Evolutionary conservation across 2,329 filamentous ascomycete genomes (phyloP).

Genomic region (Celoporthe dispersa): DNA sequence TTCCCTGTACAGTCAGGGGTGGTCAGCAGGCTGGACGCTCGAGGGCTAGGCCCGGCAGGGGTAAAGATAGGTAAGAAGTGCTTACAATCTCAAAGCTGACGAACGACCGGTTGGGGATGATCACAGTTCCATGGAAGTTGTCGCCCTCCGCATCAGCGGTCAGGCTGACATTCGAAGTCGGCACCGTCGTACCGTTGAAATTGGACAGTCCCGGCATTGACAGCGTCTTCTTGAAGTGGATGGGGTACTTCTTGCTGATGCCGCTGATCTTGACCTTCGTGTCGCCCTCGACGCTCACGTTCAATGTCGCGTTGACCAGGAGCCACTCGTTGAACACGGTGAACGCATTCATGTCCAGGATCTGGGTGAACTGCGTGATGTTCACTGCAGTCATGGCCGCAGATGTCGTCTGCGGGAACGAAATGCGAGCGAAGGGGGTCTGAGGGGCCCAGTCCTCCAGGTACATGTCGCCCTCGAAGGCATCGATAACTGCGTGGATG

Average conservation of each 20-base stretch:
- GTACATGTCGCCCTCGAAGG: conserved; percentile 59
- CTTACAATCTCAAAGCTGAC: conserved; percentile 68
- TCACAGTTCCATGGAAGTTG: conserved; percentile 65
- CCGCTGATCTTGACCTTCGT: conserved; percentile 56
- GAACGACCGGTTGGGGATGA: conserved; percentile 67
- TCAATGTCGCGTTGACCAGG: conserved; percentile 54
- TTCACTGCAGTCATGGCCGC: conserved; percentile 56
- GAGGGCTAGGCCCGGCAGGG: neutral
- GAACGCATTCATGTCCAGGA: conserved; percentile 54
- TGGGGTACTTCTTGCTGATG: conserved; percentile 52
- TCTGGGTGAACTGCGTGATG: conserved; percentile 52
- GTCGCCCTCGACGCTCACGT: conserved; percentile 55
- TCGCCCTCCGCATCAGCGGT: conserved; percentile 47
- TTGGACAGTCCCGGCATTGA: conserved; percentile 56
- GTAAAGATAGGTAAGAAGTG: conserved; percentile 26
- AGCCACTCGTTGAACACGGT: conserved; percentile 60
- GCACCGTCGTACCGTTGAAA: conserved; percentile 59
- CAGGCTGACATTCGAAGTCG: conserved; percentile 53
- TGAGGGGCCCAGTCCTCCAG: conserved; percentile 54
- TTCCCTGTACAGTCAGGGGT: conserved; percentile 51
- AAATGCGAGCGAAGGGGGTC: conserved; percentile 53
- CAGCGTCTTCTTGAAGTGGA: conserved; percentile 62
- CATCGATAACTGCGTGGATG: conserved; percentile 55
- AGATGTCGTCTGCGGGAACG: conserved; percentile 57
- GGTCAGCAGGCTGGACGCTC: neutral